Percentiles rank a stretch among this genome's conserved stretches.
Conservation (phyloP, 345 rosid species). For the rapeseed (Brassica napus) region DNA sequence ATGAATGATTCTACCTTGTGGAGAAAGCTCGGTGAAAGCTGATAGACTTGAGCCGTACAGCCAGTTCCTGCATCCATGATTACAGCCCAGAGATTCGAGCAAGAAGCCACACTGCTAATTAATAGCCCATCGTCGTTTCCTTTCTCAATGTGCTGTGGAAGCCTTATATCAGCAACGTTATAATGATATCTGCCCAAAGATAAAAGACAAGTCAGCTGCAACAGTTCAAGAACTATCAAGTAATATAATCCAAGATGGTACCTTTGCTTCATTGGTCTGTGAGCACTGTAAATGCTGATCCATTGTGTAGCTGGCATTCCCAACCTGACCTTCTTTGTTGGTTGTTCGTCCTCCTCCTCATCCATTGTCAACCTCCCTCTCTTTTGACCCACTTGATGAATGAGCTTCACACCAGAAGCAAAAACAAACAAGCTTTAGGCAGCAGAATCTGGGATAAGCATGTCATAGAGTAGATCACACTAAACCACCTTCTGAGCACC, state of each 20-base stretch:
- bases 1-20: slow-evolving; percentile 64
- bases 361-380: slow-evolving; percentile 85
- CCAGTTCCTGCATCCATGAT: slow-evolving; percentile 99
- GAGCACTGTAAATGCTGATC: slow-evolving; percentile 94
- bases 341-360: slow-evolving; percentile 80
- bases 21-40: slow-evolving; percentile 76
- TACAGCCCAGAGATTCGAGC: slow-evolving; percentile 89
- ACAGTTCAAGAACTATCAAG: slow-evolving; percentile 15
- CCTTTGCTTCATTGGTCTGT: slow-evolving; percentile 97
- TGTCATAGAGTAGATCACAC: slow-evolving; percentile 13
- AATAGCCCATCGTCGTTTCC: slow-evolving; percentile 87
- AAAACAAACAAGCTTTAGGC: slow-evolving; percentile 14
- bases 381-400: slow-evolving; percentile 93
- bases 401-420: slow-evolving; percentile 58
- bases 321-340: slow-evolving; percentile 90
- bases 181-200: slow-evolving; percentile 74
- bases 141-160: slow-evolving; percentile 76
- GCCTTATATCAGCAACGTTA: slow-evolving; percentile 78
- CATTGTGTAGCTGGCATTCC: slow-evolving; percentile 99
- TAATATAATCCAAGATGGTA: slow-evolving; percentile 30
- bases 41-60: slow-evolving; percentile 73
- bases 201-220: slow-evolving; percentile 22
- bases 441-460: background rate
- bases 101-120: slow-evolving; percentile 90
- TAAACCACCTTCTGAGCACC: slow-evolving; percentile 88